Percentiles rank a stretch among this genome's conserved stretches.
Evolutionary conservation across 805 yeast species (phyloP).

Genomic region (Blastobotrys chiropterorum): DNA sequence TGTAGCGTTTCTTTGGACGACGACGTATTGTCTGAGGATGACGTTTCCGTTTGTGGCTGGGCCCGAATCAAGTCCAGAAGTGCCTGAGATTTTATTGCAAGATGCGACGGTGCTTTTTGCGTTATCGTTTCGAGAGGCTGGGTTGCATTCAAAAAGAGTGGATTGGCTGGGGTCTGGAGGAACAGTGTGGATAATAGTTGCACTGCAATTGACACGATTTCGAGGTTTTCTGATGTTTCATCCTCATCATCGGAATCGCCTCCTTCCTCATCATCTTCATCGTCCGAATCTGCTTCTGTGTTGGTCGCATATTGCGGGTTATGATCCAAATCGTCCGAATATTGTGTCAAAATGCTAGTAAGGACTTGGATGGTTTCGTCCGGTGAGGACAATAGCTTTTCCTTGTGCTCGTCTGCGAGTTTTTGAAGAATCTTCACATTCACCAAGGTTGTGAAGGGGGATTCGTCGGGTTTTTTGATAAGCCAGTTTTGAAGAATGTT

Average conservation of each 20-base stretch:
- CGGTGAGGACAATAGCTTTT: slow-evolving; percentile 50
- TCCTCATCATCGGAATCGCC: slow-evolving; percentile 26
- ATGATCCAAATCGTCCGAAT: slow-evolving; percentile 26
- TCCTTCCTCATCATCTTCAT: slow-evolving; percentile 25
- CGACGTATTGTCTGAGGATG: too few relatives aligned
- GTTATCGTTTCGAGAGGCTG: too few relatives aligned
- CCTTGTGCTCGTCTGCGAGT: slow-evolving; percentile 52
- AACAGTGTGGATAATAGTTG: too few relatives aligned
- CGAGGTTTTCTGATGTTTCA: slow-evolving; percentile 28
- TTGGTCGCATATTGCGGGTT: slow-evolving; percentile 11
- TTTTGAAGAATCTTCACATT: slow-evolving; percentile 62
- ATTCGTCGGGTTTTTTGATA: slow-evolving; percentile 23
- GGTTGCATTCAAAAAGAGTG: too few relatives aligned
- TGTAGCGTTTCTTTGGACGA: slow-evolving; percentile 37
- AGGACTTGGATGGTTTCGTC: slow-evolving; percentile 49
- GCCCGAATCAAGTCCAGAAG: too few relatives aligned
- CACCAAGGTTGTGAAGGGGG: slow-evolving; percentile 50
- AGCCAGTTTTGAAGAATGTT: slow-evolving; percentile 58
- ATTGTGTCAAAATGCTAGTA: slow-evolving; percentile 35
- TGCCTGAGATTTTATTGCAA: too few relatives aligned
- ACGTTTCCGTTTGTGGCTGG: too few relatives aligned
- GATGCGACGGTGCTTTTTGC: too few relatives aligned
- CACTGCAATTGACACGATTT: slow-evolving; percentile 28
- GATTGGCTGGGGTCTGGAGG: too few relatives aligned
- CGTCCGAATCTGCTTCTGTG: slow-evolving; percentile 13